Evolutionary conservation across 176 grass and related monocot genomes (phyloP), one percentile per base, ranked within the genome.

Genomic region (Pontederia crassipes): DNA sequence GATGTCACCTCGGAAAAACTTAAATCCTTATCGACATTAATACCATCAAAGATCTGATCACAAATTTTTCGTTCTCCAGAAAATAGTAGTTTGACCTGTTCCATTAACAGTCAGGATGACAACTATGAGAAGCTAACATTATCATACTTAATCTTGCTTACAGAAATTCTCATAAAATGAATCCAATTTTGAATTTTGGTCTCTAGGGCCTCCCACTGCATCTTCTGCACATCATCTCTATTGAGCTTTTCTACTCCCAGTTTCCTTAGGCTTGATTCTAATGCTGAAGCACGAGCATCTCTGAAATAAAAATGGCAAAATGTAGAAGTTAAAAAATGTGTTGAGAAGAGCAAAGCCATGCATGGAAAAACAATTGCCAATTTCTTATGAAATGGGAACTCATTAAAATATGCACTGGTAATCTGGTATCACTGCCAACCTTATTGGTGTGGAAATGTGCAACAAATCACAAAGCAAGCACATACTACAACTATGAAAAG

Each of bases 111-210:
- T 54, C 51, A 64, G 55, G 9, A 28, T 45, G 24, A 73, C 46
- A 54, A 40, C 20, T 18, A 32, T 15, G 49, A 58, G 59, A 60
- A 20, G 60, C 58, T 52, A 45, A 8, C 64, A 24, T 11, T 49
- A 57, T 10, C 27, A 59, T 53, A 45, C 57, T 55, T 46, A 75
- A 17, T 75, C 73, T 54, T 67, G 67, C 70, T 66, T 72, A 98
- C 93, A 47, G 81, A 76, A 68, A 98, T 98, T 64, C 79, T 81
- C 93, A 92, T 98, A 66, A 85, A 85, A 17, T 92, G 93, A 59
- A 85, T 92, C 93, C 93, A 98, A 54, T 92, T 88, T 60, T 80
- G 83, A 85, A 98, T 98, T 79, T 92, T 98, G 64, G 87, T 88
- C 82, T 98, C 81, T 49, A 97, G 67, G 64, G 87, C 77, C 48